Conservation (phyloP, 768 basidiomycete genomes). For the Mycena sanguinolenta region DNA sequence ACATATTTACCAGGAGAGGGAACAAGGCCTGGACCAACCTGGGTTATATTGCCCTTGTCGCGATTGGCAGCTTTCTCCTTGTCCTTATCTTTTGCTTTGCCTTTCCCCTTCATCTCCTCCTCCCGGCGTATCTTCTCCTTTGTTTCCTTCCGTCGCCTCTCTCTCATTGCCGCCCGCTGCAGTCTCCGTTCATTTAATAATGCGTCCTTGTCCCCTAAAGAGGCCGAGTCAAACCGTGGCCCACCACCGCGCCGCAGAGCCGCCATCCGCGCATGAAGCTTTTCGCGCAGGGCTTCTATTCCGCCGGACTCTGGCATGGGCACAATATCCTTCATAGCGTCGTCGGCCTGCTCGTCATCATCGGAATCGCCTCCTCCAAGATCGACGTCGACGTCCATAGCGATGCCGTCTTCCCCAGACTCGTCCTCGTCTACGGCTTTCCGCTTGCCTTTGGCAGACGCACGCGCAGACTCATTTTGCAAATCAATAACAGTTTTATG, state of each 20-base stretch:
- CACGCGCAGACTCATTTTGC: conserved; percentile 64
- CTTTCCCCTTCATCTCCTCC: conserved; percentile 68
- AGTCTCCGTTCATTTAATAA: conserved; percentile 83
- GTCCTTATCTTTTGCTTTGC: conserved; percentile 57
- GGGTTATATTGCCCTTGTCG: conserved; percentile 61
- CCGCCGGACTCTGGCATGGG: conserved; percentile 78
- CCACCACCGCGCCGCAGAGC: conserved; percentile 65
- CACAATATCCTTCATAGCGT: conserved; percentile 52
- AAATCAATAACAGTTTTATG: conserved; percentile 82
- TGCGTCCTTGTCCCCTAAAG: conserved; percentile 77
- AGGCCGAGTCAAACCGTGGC: conserved; percentile 43
- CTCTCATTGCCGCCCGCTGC: conserved; percentile 86
- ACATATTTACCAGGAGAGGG: conserved; percentile 11
- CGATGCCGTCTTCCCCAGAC: conserved; percentile 47
- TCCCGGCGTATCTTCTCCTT: conserved; percentile 83
- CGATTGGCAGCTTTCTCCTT: conserved; percentile 52
- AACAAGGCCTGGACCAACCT: conserved; percentile 57
- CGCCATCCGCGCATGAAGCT: conserved; percentile 82
- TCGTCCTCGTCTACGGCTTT: conserved; percentile 54
- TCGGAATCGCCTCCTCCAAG: conserved; percentile 16
- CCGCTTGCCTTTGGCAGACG: conserved; percentile 60
- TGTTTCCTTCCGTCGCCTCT: conserved; percentile 87
- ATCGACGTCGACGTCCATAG: conserved; percentile 47
- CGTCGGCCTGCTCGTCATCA: conserved; percentile 25
- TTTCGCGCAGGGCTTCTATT: conserved; percentile 75